Base-by-base conservation (phyloP, 129 eudicot species). In the Heracleum sosnowskyi region DNA sequence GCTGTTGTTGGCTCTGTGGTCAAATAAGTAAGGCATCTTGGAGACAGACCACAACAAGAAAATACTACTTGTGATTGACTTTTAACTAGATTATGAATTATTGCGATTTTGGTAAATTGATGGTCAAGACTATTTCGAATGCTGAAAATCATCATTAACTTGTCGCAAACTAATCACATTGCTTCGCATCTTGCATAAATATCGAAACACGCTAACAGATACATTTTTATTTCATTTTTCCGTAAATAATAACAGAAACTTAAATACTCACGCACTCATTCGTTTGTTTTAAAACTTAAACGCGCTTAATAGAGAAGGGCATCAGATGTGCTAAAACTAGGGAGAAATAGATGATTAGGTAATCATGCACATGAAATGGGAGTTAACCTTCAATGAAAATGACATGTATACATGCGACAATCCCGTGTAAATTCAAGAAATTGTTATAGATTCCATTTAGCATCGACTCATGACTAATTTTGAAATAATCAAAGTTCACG, bases 391-490 rank as follows among this genome's bases (percentile, higher is more conserved):
- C 55, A 36, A 36, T 3, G 51, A 37, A n/a, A 35, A 16, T 18
- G 72, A 77, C 39, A 37, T 0, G n/a, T n/a, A n/a, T 5, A 1
- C 1, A 28, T 31, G 51, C 69, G 49, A 36, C 55, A 55, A 76
- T 76, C 79, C 26, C 9, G 80, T 60, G 80, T 57, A 66, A 62
- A 77, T 37, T 39, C 53, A 62, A 40, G 80, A 60, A 57, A 17
- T 77, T 60, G 29, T 6, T n/a, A 37, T 24, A 74, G 49, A 77
- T 77, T 77, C 80, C 80, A 57, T 77, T 57, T 47, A 77, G 24
- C 57, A 24, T 60, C 11, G 80, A 62, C 41, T 39, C 15, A 4
- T 2, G 7, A 7, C n/a, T 35, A 69, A 36, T 20, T 2, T 37
- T 7, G 75, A 71, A 37, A 37, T 71, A 40, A 17, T 71, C 51